Evolutionary conservation across 441 rosid species (phyloP), one percentile per base, ranked within the genome.

Genomic region (Pelargonium cotyledonis): DNA sequence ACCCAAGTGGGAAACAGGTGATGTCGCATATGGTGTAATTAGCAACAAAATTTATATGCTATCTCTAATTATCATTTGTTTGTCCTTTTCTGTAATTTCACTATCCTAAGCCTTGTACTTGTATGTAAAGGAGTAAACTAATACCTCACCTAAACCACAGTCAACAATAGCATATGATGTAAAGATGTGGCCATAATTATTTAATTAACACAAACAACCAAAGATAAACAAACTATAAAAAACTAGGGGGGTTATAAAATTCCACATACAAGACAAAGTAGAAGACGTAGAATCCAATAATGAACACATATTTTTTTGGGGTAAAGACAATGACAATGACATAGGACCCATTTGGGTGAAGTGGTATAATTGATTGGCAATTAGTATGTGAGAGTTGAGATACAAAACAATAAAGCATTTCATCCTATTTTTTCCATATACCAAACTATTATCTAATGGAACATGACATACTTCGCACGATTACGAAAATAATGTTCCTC

Each of bases 241-340:
- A 26, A 26, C 31, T 26, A n/a, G n/a, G 15, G 60, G 60, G 60
- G 21, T 53, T 53, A 53, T 19, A 53, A 53, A 53, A 53, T 53
- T 53, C 60, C 60, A 53, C 60, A 53, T 8, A 53, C 60, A 53
- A 53, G 60, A 53, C 60, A 53, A 53, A 53, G 16, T 15, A 53
- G 60, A 53, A 53, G 60, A 53, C 15, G 60, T n/a, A 53, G 60
- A 53, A 53, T 53, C 60, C 31, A 26, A 2, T 26, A 26, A 15
- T 53, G 16, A 8, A 53, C 6, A 53, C 16, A 53, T 53, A 14
- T 53, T 18, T 53, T 18, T 44, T 2, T 44, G 2, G 31, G 31
- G 49, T 15, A 7, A n/a, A 53, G 14, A 53, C 60, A 53, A 53
- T 53, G 60, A 53, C 60, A 53, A 53, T 53, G 21, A 53, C 16